Base-by-base conservation (phyloP, 768 basidiomycete genomes). In the Panaeolus papilionaceus region DNA sequence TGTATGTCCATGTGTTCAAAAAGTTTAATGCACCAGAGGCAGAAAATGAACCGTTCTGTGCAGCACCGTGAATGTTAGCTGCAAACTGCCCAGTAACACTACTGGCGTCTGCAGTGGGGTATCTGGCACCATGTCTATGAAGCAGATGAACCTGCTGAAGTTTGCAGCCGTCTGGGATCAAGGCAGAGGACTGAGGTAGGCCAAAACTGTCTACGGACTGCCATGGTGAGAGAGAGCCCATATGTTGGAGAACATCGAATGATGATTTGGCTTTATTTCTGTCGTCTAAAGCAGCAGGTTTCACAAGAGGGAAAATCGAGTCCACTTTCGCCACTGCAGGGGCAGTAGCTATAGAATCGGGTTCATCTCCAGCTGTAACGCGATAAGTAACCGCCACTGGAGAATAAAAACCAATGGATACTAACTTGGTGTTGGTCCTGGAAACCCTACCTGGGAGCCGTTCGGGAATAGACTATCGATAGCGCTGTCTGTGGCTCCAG, bases 1-100 rank as follows among this genome's bases (percentile, higher is more conserved):
- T 88, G 75, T 91, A 94, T 3, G 85, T 86, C 92, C 92, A 95
- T 40, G 82, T 84, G 70, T 90, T 88, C 75, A 95, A 77, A 73
- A 94, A 95, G 0, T 79, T 71, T 20, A 94, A 76, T 0, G 83
- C 78, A 0, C 89, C 91, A 0, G 79, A 81, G 0, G 85, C 87
- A 12, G 79, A 82, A 79, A 89, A 86, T 3, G 79, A 75, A 12
- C 69, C 68, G 6, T 72, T 71, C 16, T 54, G 67, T 0, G 86
- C 87, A 11, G 78, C 79, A 37, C 82, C 74, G 69, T 89, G 84
- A 20, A 89, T 70, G 18, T 82, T 82, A 20, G 73, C 70, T 4
- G 86, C 83, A 67, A 88, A 81, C 11, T 75, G 77, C n/a, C 84
- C 77, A 33, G 82, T 83, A 33, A 33, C 33, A 33, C 33, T 33